Base-by-base conservation (phyloP, 1,284 basidiomycete species). In the Peniophora sp. region DNA sequence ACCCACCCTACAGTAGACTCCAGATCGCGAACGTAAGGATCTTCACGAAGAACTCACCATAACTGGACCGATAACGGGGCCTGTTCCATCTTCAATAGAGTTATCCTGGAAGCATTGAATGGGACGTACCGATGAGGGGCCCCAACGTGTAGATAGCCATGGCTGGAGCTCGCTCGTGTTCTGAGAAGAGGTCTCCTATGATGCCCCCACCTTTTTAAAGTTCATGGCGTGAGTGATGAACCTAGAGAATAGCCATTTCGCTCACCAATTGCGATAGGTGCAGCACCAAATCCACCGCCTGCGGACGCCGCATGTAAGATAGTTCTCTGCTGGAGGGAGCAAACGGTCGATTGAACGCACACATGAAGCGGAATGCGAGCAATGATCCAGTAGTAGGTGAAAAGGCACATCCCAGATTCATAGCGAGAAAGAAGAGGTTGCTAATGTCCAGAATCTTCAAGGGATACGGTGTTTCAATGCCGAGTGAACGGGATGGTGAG, bases 321-420 rank as follows among this genome's bases (percentile, higher is more conserved):
- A 32, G 27, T 32, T n/a, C n/a, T n/a, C n/a, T 32, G 27, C 27
- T 6, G 12, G 12, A 6, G 27, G 5, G 27, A 32, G 27, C 27
- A 32, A 32, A 32, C 6, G 27, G 27, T 32, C 5, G 27, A 12
- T 6, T 32, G 6, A n/a, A 32, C 27, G 27, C 27, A 32, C 86
- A 68, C n/a, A 91, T 68, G 56, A 88, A 77, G 47, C 88, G 81
- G 65, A 88, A 84, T 17, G 68, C 79, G 42, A 88, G 77, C 24
- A 89, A 64, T 11, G 76, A 58, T 2, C 69, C 76, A 1, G 74
- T 74, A 42, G 71, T 80, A 1, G 81, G 77, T 2, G 85, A 72
- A 54, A 81, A 85, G 2, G 83, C 83, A 56, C 83, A 88, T 2
- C 79, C 85, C 14, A 88, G 59, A 53, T 76, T 85, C 67, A 92